phyloP scores from a whole-genome alignment of 2,329 filamentous ascomycete species.

The Colletotrichum costaricense region DNA sequence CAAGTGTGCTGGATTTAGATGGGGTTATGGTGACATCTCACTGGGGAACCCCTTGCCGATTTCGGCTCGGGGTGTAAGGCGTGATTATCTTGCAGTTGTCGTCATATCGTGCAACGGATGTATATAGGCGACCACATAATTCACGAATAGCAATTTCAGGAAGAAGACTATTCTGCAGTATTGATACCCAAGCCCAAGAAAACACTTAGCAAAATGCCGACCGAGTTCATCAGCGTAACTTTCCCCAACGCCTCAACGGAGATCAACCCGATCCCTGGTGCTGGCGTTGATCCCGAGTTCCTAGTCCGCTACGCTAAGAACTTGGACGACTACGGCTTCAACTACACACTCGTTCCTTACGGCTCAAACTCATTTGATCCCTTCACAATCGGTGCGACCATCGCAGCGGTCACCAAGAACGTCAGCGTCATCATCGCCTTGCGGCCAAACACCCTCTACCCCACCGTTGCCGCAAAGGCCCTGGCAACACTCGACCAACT shows the following conservation, averaged over 20 bases:
- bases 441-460: conserved; percentile 70
- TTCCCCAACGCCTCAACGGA: conserved; percentile 69
- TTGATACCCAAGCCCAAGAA: neutral
- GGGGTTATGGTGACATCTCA: conserved; percentile 20
- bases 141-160: neutral
- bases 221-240: conserved; percentile 69
- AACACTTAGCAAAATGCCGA: conserved; percentile 48
- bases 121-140: conserved; percentile 22
- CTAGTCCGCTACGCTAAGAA: conserved; percentile 66
- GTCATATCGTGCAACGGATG: conserved; percentile 35
- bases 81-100: conserved; percentile 41
- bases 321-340: conserved; percentile 70
- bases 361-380: conserved; percentile 66
- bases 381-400: conserved; percentile 69
- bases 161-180: neutral
- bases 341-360: conserved; percentile 72
- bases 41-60: conserved; percentile 31
- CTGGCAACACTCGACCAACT: conserved; percentile 72
- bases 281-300: conserved; percentile 65
- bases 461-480: conserved; percentile 71
- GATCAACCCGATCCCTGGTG: conserved; percentile 61
- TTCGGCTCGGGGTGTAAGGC: conserved; percentile 38
- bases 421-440: conserved; percentile 72
- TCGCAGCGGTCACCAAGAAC: conserved; percentile 66
- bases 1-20: neutral